Conservation (phyloP, 257 asterid genomes). For the Mitragyna speciosa region DNA sequence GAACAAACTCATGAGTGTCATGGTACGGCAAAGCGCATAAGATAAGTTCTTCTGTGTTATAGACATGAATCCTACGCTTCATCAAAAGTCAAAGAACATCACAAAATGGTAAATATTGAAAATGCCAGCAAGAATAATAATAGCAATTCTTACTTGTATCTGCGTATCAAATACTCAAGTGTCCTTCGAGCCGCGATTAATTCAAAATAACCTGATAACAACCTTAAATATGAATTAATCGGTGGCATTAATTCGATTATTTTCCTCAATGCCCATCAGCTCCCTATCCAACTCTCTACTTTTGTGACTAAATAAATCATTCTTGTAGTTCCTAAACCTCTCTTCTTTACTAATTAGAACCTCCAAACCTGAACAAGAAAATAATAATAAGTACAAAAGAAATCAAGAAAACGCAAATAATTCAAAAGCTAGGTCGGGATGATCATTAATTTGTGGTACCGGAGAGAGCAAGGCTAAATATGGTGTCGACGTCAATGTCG, state of each 20-base stretch:
- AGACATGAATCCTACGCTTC: slow-evolving; percentile 61
- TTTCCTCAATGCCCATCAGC: slow-evolving; percentile 57
- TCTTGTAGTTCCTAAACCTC: slow-evolving; percentile 58
- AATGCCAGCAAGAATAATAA: background rate
- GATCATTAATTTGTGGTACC: slow-evolving; percentile 37
- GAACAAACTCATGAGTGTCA: slow-evolving; percentile 78
- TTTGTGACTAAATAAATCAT: slow-evolving; percentile 69
- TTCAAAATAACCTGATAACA: slow-evolving; percentile 66
- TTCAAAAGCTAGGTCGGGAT: background rate
- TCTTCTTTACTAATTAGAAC: slow-evolving; percentile 52
- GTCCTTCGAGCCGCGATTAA: slow-evolving; percentile 63
- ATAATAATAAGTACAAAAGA: background rate
- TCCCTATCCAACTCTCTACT: slow-evolving; percentile 82
- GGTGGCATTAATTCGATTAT: slow-evolving; percentile 56
- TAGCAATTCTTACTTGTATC: slow-evolving; percentile 61
- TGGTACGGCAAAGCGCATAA: slow-evolving; percentile 88
- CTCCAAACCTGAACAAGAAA: slow-evolving; percentile 63
- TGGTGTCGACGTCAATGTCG: slow-evolving; percentile 64
- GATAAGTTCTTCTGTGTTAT: slow-evolving; percentile 73
- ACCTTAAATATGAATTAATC: slow-evolving; percentile 61
- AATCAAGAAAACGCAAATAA: background rate
- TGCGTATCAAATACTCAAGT: slow-evolving; percentile 79
- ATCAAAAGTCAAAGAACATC: slow-evolving; percentile 9
- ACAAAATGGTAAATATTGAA: background rate
- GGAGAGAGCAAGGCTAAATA: slow-evolving; percentile 46